Conservation (phyloP, 495 filamentous ascomycete species). For the Bacidia gigantensis region DNA sequence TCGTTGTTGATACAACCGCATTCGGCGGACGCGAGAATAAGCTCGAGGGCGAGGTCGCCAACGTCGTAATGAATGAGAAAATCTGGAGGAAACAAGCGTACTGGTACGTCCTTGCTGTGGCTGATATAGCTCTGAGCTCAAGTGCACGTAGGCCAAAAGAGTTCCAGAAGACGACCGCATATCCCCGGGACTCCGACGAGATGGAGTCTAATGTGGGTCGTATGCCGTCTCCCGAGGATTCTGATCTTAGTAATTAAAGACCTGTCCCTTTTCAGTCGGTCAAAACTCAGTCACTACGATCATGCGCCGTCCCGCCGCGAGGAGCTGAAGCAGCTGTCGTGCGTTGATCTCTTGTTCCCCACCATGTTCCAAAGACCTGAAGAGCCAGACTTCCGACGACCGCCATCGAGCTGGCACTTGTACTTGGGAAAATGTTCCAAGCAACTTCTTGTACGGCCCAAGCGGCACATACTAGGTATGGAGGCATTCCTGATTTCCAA, state of each 20-base stretch:
- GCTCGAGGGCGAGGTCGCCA: constrained; percentile 78
- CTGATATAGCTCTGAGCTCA: constrained; percentile 14
- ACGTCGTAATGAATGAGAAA: constrained; percentile 84
- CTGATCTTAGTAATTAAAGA: too few relatives aligned
- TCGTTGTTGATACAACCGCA: constrained; percentile 60
- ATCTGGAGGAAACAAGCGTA: constrained; percentile 80
- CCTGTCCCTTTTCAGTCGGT: background rate
- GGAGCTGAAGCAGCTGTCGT: background rate
- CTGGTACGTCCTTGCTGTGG: constrained; percentile 45
- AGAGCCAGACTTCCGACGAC: constrained; percentile 59
- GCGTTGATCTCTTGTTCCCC: constrained; percentile 38
- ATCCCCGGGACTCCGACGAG: constrained; percentile 48
- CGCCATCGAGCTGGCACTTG: constrained; percentile 56
- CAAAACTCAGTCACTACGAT: background rate
- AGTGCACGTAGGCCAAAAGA: constrained; percentile 53
- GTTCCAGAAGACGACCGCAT: constrained; percentile 50
- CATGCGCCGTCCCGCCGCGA: background rate
- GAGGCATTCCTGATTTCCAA: constrained; percentile 67
- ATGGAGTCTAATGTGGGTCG: constrained; percentile 67
- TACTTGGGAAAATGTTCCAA: constrained; percentile 96
- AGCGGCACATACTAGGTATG: constrained; percentile 50
- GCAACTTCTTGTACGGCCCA: constrained; percentile 91
- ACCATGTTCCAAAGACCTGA: constrained; percentile 51
- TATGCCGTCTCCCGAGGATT: constrained; percentile 63
- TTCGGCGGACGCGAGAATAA: constrained; percentile 61